Evolutionary conservation across 495 filamentous ascomycete species (phyloP), one percentile per base, ranked within the genome.

Genomic region (Melanomma pulvis-pyrius): DNA sequence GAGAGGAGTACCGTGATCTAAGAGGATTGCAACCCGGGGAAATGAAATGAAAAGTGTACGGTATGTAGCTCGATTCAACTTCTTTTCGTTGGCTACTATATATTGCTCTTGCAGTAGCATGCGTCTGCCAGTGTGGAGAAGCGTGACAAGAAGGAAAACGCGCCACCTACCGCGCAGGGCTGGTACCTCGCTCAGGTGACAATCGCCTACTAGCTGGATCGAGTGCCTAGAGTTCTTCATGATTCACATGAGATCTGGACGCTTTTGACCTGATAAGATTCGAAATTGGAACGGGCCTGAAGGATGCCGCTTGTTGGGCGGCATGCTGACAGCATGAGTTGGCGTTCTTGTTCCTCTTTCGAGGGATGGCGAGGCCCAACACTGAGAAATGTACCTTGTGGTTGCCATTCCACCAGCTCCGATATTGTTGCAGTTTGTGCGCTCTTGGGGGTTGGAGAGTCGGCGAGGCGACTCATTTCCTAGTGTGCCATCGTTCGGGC

Each of bases 71-170:
- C 57, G 63, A 53, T n/a, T 60, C 29, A 51, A 67, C 32, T 24
- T 30, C 30, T 44, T 44, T 15, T 59, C 25, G 56, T 36, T 55
- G 60, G 55, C 47, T 49, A 19, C 47, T 5, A 46, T 49, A 63
- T 63, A 63, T 63, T 63, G 32, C 60, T 63, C 22, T 11, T 64
- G 61, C 61, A 64, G 61, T 17, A 57, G 39, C 36, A 49, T 49
- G 53, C 61, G 58, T 63, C 36, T 57, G 32, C 5, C n/a, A 57
- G 36, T 64, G 61, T 64, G 52, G 61, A 58, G 61, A 64, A 64
- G 24, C 39, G 47, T 55, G 60, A 63, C 50, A 17, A 54, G 28
- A 41, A 39, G 15, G 30, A 53, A 21, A 13, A 26, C 26, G n/a
- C 4, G 29, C 30, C 19, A 57, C 53, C 60, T 63, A 55, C 49